Percentiles rank a stretch among this genome's conserved stretches.
These are phyloP conservation scores for Fomitopsis pulvina DNA, from an alignment of 768 basidiomycete species.

Conservation along the genomic window DNA sequence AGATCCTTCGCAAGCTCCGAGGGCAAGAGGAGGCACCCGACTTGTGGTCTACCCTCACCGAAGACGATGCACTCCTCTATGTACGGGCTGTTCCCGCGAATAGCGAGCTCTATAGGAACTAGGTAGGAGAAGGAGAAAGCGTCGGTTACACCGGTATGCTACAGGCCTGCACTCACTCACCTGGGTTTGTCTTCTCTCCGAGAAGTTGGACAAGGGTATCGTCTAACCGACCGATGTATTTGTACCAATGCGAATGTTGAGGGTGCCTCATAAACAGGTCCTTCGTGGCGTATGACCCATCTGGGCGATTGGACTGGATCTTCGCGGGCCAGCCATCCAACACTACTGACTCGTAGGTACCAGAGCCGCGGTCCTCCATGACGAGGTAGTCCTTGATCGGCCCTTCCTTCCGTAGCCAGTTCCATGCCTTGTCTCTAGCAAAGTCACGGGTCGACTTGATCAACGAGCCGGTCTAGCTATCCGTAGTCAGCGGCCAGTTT, in stretches of 20 bases:
- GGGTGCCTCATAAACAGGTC: constrained; percentile 48
- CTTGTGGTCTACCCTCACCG: constrained; percentile 41
- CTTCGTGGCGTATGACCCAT: constrained; percentile 49
- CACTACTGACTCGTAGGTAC: constrained; percentile 41
- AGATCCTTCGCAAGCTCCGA: constrained; percentile 30
- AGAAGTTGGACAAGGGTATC: constrained; percentile 42
- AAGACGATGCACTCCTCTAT: constrained; percentile 50
- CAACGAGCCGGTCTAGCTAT: constrained; percentile 30
- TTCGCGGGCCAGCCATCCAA: constrained; percentile 43
- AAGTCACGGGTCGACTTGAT: constrained; percentile 45
- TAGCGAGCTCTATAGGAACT: constrained; percentile 45
- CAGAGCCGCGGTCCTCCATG: constrained; percentile 35
- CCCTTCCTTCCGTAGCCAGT: constrained; percentile 35
- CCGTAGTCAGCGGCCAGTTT: neutral
- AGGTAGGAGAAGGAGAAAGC: neutral
- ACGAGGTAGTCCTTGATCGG: constrained; percentile 26
- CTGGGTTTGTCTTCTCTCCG: constrained; percentile 52
- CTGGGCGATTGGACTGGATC: constrained; percentile 38
- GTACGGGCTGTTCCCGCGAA: constrained; percentile 41
- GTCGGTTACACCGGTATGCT: neutral
- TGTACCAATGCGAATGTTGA: constrained; percentile 31
- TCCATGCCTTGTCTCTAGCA: constrained; percentile 47
- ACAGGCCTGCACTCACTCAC: constrained; percentile 9
- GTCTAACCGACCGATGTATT: constrained; percentile 47
- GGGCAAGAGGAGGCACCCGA: constrained; percentile 45